Conservation (phyloP, 2,329 filamentous ascomycete species). For the Didymella segeticola region DNA sequence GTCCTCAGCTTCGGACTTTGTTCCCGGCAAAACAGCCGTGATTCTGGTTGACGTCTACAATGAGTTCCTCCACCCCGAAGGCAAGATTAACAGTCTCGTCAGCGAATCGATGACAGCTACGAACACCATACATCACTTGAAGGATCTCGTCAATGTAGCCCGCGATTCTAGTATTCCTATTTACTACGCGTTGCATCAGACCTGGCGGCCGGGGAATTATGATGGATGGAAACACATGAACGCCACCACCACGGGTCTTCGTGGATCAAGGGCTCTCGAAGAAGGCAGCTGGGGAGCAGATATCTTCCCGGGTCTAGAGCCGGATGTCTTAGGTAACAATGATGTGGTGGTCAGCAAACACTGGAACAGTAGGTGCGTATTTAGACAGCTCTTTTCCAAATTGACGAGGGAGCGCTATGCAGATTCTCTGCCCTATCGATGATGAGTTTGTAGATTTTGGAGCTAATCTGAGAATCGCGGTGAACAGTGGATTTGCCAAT, state of each 20-base stretch:
- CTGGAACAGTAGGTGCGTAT: conserved; percentile 36
- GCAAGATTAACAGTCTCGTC: conserved; percentile 21
- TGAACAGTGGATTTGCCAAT: conserved; percentile 41
- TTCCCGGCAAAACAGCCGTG: conserved; percentile 50
- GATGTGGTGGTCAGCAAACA: conserved; percentile 43
- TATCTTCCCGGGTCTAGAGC: conserved; percentile 32
- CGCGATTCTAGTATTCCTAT: conserved; percentile 33
- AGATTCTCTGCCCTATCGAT: no score
- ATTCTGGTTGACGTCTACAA: conserved; percentile 35
- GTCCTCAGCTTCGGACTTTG: no score
- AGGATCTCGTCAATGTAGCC: neutral
- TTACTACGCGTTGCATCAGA: conserved; percentile 48
- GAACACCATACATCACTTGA: neutral
- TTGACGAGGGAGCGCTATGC: no score
- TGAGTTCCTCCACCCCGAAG: conserved; percentile 31
- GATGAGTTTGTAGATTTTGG: no score
- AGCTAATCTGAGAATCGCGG: neutral
- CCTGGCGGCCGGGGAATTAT: conserved; percentile 27
- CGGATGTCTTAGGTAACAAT: conserved; percentile 11
- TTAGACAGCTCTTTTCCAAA: neutral
- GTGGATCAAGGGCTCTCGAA: conserved; percentile 32
- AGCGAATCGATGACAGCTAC: conserved; percentile 14
- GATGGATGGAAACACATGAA: conserved; percentile 40
- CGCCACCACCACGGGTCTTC: conserved; percentile 18
- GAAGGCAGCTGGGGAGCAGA: conserved; percentile 37